Conservation (phyloP, 306 rosid genomes). For the Quercus alba region DNA sequence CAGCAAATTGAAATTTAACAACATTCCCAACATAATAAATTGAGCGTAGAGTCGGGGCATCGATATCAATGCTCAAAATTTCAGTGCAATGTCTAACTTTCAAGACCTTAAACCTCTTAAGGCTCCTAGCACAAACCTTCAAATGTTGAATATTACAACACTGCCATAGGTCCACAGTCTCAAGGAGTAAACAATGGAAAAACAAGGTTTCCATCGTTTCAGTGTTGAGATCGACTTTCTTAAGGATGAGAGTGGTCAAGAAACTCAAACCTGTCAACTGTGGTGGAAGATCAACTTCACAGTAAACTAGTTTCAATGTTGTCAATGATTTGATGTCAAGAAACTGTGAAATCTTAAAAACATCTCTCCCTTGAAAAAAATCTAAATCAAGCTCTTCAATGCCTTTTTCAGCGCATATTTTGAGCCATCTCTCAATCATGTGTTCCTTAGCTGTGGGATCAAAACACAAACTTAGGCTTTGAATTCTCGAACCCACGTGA, state of each 20-base stretch:
- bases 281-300: background rate
- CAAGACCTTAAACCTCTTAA: slow-evolving; percentile 9
- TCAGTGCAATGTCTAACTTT: slow-evolving; percentile 1
- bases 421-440: slow-evolving; percentile 16
- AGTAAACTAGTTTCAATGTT: slow-evolving; percentile 2
- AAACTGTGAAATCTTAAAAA: background rate
- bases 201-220: background rate
- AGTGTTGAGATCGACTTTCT: background rate
- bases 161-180: slow-evolving; percentile 2
- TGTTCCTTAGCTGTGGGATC: background rate
- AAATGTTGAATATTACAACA: background rate
- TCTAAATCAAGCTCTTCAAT: slow-evolving; percentile 22
- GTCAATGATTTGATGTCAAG: background rate
- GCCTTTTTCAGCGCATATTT: background rate
- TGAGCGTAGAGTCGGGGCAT: slow-evolving; percentile 19
- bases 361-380: background rate
- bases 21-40: slow-evolving; percentile 16
- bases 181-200: background rate
- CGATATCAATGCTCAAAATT: background rate
- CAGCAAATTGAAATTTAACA: background rate
- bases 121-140: background rate
- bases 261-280: background rate
- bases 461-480: slow-evolving; percentile 8
- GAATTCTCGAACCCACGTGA: slow-evolving; percentile 5
- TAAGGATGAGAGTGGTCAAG: background rate